phyloP scores from a whole-genome alignment of 306 rosid genomes.

The Vigna reflexopilosa region DNA sequence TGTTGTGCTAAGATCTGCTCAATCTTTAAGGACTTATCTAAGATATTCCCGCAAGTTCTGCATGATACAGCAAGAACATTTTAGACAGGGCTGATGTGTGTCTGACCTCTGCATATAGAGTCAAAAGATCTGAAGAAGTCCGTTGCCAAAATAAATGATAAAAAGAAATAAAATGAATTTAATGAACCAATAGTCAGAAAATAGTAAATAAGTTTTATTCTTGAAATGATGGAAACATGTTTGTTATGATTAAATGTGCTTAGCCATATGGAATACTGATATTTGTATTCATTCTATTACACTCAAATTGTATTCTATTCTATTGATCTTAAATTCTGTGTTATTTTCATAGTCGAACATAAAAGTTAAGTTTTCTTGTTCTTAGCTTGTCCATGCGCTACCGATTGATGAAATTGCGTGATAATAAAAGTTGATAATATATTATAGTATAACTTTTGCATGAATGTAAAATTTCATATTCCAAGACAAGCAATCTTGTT shows the following conservation, averaged over 20 bases:
- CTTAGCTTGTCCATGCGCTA: background rate
- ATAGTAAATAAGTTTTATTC: background rate
- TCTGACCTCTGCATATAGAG: too few species aligned
- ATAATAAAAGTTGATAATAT: background rate
- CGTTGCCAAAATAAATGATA: too few species aligned
- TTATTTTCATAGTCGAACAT: background rate
- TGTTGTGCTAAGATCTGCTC: too few species aligned
- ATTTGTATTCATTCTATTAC: background rate
- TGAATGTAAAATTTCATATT: background rate
- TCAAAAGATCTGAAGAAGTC: too few species aligned
- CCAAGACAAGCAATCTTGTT: background rate
- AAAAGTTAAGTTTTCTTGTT: constrained; percentile 34
- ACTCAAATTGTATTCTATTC: background rate
- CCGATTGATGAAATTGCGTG: background rate
- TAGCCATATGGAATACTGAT: background rate
- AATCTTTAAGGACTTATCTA: too few species aligned
- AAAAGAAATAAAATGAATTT: too few species aligned
- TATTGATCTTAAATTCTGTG: constrained; percentile 5
- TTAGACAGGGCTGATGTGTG: too few species aligned
- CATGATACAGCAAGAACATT: too few species aligned
- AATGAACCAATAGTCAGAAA: too few species aligned
- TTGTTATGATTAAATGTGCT: constrained; percentile 8
- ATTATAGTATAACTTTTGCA: background rate
- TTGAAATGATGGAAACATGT: background rate
- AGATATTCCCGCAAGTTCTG: too few species aligned